Evolutionary conservation across 108 stramenopile genomes (phyloP).

Genomic region (Fistulifera pelliculosa): DNA sequence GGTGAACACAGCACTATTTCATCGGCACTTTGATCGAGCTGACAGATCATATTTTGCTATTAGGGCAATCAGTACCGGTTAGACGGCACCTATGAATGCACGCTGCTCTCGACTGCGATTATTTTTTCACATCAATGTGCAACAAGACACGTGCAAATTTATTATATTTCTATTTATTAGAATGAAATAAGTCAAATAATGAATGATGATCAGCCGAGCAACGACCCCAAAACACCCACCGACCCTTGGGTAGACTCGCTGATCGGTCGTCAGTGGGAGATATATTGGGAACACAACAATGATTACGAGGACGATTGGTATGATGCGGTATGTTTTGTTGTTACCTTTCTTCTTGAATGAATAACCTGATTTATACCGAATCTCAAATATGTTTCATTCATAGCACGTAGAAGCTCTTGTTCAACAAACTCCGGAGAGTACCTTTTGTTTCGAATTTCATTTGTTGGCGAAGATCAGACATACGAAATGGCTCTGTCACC

Average conservation of each 20-base stretch:
- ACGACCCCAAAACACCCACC: constrained; percentile 4
- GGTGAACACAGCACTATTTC: too few species aligned
- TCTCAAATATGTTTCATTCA: neutral
- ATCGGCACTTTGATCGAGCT: too few species aligned
- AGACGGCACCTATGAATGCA: too few species aligned
- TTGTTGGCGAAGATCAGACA: constrained; percentile 44
- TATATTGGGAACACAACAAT: constrained; percentile 49
- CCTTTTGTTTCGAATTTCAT: constrained; percentile 40
- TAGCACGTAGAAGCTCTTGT: constrained; percentile 4
- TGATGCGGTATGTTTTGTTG: constrained; percentile 42
- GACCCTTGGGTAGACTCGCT: constrained; percentile 54
- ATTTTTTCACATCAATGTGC: too few species aligned
- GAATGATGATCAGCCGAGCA: neutral
- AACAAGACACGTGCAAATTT: too few species aligned
- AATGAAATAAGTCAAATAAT: too few species aligned
- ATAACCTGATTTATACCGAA: neutral
- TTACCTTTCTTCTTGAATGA: too few species aligned
- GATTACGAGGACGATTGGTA: constrained; percentile 62
- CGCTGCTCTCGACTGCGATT: too few species aligned
- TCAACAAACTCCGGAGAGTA: neutral
- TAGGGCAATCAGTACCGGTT: too few species aligned
- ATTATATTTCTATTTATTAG: too few species aligned
- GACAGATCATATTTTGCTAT: too few species aligned
- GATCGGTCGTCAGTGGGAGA: constrained; percentile 73
- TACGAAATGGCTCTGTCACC: constrained; percentile 30